Evolutionary conservation across 805 yeast species (phyloP).

Genomic region (Isabelozyma rhagii): DNA sequence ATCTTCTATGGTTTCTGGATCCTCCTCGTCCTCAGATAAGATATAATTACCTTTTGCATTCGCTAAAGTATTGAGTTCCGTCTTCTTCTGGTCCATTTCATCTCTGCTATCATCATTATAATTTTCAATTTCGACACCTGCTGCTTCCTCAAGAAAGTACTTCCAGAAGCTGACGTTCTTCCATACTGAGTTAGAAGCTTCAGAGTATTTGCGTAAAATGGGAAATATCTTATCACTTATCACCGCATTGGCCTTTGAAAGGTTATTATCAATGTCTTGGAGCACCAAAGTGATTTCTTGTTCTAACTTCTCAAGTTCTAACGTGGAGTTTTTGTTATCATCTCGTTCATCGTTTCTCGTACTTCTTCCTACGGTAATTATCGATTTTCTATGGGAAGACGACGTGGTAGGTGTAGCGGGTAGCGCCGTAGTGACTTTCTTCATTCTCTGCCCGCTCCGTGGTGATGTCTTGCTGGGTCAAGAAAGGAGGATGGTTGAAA

Average conservation of each 20-base stretch:
- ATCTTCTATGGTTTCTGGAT: conserved; percentile 7
- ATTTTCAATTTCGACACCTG: conserved; percentile 58
- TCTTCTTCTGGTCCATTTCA: conserved; percentile 26
- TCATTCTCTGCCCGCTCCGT: conserved; percentile 14
- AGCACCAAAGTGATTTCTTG: conserved; percentile 74
- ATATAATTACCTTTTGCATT: conserved; percentile 12
- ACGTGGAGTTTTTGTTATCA: conserved; percentile 18
- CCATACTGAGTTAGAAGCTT: conserved; percentile 60
- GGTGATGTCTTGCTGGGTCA: neutral
- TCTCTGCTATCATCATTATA: conserved; percentile 27
- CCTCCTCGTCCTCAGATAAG: conserved; percentile 15
- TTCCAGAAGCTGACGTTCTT: conserved; percentile 71
- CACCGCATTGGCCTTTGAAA: conserved; percentile 63
- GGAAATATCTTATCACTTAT: conserved; percentile 71
- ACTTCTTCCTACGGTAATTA: conserved; percentile 9
- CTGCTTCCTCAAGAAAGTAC: conserved; percentile 71
- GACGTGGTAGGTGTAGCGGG: conserved; percentile 11
- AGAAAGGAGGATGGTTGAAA: neutral
- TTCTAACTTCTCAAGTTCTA: conserved; percentile 60
- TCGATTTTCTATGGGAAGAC: conserved; percentile 28
- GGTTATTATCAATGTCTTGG: conserved; percentile 75
- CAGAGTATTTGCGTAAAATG: conserved; percentile 56
- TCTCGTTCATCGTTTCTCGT: conserved; percentile 3
- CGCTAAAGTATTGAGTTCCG: conserved; percentile 19
- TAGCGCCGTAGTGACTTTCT: conserved; percentile 31